Evolutionary conservation across 2,329 filamentous ascomycete genomes (phyloP).

Genomic region (Helotiales sp.): DNA sequence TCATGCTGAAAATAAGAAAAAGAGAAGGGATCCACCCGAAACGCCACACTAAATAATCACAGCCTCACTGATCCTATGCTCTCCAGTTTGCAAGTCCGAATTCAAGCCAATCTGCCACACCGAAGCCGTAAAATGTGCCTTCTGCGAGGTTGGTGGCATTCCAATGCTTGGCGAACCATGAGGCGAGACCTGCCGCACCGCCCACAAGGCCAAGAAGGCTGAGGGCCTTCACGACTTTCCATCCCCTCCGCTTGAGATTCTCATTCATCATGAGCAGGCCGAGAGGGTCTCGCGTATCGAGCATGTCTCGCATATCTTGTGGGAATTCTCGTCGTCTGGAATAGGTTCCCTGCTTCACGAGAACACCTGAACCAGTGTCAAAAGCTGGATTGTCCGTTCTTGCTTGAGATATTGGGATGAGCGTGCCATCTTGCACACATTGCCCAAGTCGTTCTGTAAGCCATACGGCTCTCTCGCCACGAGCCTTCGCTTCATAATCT

Average conservation of each 20-base stretch:
- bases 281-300: conserved; percentile 66
- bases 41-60: background rate
- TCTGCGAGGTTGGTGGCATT: conserved; percentile 14
- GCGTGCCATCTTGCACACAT: conserved; percentile 64
- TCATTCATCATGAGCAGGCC: conserved; percentile 72
- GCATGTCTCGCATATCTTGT: conserved; percentile 7
- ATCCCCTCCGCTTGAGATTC: conserved; percentile 62
- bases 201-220: conserved; percentile 74
- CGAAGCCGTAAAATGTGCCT: conserved; percentile 21
- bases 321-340: conserved; percentile 9
- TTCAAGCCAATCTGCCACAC: conserved; percentile 27
- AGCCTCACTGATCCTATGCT: background rate
- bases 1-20: conserved; percentile 1
- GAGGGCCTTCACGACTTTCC: conserved; percentile 70
- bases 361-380: conserved; percentile 12
- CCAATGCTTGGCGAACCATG: conserved; percentile 33
- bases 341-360: conserved; percentile 27
- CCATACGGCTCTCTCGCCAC: conserved; percentile 67
- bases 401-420: conserved; percentile 50
- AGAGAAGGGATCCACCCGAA: background rate
- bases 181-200: conserved; percentile 52
- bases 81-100: conserved; percentile 23
- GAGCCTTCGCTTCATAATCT: conserved; percentile 62
- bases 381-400: conserved; percentile 19
- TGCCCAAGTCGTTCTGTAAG: conserved; percentile 66